Evolutionary conservation across 2,329 filamentous ascomycete genomes (phyloP), one percentile per base, ranked within the genome.

Genomic region (Tolypocladium amazonense): DNA sequence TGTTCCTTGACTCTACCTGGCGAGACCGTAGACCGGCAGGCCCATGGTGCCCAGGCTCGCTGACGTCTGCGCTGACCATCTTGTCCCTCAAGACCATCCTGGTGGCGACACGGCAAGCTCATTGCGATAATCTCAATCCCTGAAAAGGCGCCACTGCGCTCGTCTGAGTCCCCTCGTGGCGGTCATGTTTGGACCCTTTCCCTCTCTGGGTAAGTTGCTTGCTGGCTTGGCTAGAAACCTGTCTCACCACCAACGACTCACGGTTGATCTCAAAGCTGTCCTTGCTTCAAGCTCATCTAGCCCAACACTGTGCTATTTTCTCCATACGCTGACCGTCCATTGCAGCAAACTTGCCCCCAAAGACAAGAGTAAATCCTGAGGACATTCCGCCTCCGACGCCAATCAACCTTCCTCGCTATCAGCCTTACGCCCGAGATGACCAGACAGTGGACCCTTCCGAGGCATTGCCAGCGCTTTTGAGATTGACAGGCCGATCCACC

Each of bases 331-430:
- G 61, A 60, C 60, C 60, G 56, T 64, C 64, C 35, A 47, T 56
- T 53, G 59, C 61, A 73, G 71, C 70, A 60, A 69, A 65, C 59
- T 60, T 71, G 59, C 66, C 68, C 47, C 56, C 67, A 60, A 67
- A 64, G 61, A 60, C 58, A 58, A 72, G 68, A 63, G 64, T 77
- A 65, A 69, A 75, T 59, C 78, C 79, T 25, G 77, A 80, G 65
- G 76, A 84, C 61, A 76, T 85, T 15, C 82, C 82, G n/a, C 76
- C 80, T 45, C 76, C 82, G 53, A 86, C 83, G 9, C 79, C 81
- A 25, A 68, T 86, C 64, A 75, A 71, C 63, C 75, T 86, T 52
- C 83, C 83, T 58, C 70, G 71, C 41, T 76, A 74, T 59, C 73
- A 76, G 61, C 73, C 73, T n/a, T 71, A 71, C 60, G 68, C 72